Evolutionary conservation across 768 basidiomycete genomes (phyloP), one percentile per base, ranked within the genome.

Genomic region (Trametes coccinea): DNA sequence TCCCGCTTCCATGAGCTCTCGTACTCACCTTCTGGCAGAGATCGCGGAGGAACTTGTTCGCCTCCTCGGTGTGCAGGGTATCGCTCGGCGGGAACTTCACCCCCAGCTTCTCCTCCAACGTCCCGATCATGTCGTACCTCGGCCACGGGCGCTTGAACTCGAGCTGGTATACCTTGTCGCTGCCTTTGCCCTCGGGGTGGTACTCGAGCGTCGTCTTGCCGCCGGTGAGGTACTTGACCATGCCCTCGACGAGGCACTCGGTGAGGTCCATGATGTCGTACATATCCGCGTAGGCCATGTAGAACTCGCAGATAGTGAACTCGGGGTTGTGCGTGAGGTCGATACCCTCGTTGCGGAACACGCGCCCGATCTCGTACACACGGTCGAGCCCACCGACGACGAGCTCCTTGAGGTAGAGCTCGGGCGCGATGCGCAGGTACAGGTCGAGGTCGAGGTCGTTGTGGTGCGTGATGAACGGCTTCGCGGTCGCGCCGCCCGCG

Each of bases 231-330:
- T 81, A 84, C 83, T 88, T 91, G 71, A 98, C 96, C 76, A 99
- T 77, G 7, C 95, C 93, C 70, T 95, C 92, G 16, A 98, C 73
- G 79, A 99, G 81, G 45, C 78, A 77, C 76, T 99, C 97, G 14
- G 97, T 99, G 59, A 98, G 82, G 44, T 98, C 97, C 96, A 99
- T 98, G 60, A 98, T 60, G 72, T 98, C 97, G 78, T 93, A 90
- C 95, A 96, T 95, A 74, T 98, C 97, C 60, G 97, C 97, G 69
- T 98, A 98, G 33, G 97, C 96, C 96, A 99, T 98, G 73, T 98
- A 99, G 77, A 99, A 98, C 79, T 99, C 96, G 83, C 96, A 98
- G 77, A 98, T 96, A 5, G 93, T 92, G 79, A 98, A 98, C 75
- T 99, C 97, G 67, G 97, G 97, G 76, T 99, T 99, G 76, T 99